Evolutionary conservation across 2,329 filamentous ascomycete genomes (phyloP).

Genomic region (Diaporthe humulicola): DNA sequence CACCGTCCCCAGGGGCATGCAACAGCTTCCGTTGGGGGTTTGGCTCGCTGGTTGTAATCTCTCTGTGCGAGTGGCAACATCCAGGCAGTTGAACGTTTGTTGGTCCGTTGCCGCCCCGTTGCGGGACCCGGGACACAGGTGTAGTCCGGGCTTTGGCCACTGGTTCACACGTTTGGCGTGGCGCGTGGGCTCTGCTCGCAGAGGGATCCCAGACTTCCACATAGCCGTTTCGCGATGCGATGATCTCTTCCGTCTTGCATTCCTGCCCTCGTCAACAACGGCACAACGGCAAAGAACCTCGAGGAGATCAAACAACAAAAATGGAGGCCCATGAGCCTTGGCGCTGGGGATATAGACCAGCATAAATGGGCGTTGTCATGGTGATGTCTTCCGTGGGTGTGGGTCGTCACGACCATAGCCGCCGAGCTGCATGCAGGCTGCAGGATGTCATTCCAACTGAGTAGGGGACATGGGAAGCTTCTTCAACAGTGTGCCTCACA

Average conservation of each 20-base stretch:
- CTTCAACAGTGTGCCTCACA: background rate
- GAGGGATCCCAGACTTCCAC: conserved; percentile 18
- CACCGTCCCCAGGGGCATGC: conserved; percentile 11
- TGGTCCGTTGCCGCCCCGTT: background rate
- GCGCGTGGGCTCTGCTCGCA: background rate
- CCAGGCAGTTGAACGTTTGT: background rate
- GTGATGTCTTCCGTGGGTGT: conserved; percentile 20
- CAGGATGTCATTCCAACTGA: conserved; percentile 25
- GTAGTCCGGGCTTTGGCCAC: conserved; percentile 17
- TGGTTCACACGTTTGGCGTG: conserved; percentile 11
- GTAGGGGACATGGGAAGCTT: conserved; percentile 10
- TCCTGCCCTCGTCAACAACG: background rate
- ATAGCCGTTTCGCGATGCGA: conserved; percentile 1
- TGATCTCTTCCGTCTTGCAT: conserved; percentile 10
- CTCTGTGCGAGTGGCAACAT: background rate
- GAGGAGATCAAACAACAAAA: conserved; percentile 27
- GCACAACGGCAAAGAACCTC: conserved; percentile 25
- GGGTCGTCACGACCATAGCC: conserved; percentile 24
- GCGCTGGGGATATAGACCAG: conserved; percentile 8
- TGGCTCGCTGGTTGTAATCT: background rate
- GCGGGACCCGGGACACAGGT: conserved; percentile 1
- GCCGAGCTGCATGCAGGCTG: conserved; percentile 36
- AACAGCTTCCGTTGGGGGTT: conserved; percentile 27
- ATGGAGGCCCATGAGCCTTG: conserved; percentile 10
- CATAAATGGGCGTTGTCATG: conserved; percentile 34